Evolutionary conservation across 257 asterid species (phyloP).

Genomic region (Anisodus acutangulus): DNA sequence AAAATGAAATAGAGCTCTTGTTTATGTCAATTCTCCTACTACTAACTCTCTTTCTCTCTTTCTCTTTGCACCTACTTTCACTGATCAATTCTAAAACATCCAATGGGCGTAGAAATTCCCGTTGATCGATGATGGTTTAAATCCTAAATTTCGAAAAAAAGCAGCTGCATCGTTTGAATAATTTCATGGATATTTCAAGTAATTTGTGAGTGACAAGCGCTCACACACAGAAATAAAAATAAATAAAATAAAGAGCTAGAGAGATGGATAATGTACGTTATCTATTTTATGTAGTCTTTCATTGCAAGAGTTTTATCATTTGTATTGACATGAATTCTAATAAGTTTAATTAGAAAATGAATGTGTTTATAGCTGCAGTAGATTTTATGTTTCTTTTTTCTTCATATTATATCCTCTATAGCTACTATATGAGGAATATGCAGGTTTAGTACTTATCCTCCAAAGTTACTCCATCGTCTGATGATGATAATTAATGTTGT

Average conservation of each 20-base stretch:
- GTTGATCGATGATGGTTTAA: background rate
- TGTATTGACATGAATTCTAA: background rate
- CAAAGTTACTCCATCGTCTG: no score
- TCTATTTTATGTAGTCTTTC: background rate
- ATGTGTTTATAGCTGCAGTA: background rate
- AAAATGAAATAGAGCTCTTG: conserved; percentile 41
- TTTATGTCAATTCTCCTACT: conserved; percentile 31
- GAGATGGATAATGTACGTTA: background rate
- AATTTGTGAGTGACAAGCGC: background rate
- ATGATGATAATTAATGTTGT: no score
- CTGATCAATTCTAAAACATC: background rate
- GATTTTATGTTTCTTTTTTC: background rate
- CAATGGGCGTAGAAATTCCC: background rate
- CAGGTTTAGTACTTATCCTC: no score
- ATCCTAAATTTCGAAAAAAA: background rate
- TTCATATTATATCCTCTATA: no score
- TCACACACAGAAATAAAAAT: background rate
- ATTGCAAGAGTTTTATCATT: background rate
- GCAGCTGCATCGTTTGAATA: background rate
- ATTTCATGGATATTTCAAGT: background rate
- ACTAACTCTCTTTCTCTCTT: background rate
- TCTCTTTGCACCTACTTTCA: conserved; percentile 6
- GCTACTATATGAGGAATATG: no score
- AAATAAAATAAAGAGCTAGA: background rate
- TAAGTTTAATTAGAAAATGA: background rate